Percentiles rank a stretch among this genome's conserved stretches.
Evolutionary conservation across 169 alveolate genomes (phyloP).

Genomic region (Eimeria acervulina): DNA sequence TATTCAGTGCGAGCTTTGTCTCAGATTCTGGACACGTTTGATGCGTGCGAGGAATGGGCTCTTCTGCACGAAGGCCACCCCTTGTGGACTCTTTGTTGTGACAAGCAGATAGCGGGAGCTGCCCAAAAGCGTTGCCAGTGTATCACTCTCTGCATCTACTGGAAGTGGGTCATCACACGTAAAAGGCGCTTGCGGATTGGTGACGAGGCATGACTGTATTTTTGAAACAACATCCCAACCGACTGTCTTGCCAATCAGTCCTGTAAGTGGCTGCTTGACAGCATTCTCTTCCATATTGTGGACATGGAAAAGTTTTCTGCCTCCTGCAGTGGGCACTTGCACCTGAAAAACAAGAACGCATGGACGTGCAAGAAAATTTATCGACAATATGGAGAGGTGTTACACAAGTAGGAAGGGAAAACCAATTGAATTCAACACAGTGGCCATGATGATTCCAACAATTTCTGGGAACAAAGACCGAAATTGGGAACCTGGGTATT

Average conservation of each 20-base stretch:
- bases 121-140: background rate
- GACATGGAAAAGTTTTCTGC: conserved; percentile 5
- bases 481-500: background rate
- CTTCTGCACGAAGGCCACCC: conserved; percentile 18
- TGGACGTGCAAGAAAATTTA: background rate
- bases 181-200: conserved; percentile 20
- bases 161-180: conserved; percentile 35
- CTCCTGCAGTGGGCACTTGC: background rate
- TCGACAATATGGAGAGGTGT: too few relatives aligned
- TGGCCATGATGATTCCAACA: background rate
- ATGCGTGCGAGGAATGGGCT: conserved; percentile 53
- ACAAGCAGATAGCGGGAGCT: conserved; percentile 44
- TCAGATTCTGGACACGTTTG: conserved; percentile 34
- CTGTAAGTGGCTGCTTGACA: conserved; percentile 12
- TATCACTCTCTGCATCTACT: background rate
- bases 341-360: conserved; percentile 9
- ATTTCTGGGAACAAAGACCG: too few relatives aligned
- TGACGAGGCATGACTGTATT: conserved; percentile 37
- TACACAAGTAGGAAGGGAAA: background rate
- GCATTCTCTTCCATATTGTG: conserved; percentile 32
- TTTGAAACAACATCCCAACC: conserved; percentile 21
- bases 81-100: conserved; percentile 6
- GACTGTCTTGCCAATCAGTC: conserved; percentile 22
- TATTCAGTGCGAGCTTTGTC: conserved; percentile 15
- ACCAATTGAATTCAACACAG: background rate